Evolutionary conservation across 192 early-diverging fungal species (phyloP), one percentile per base, ranked within the genome.

Genomic region (Coemansia sp.): DNA sequence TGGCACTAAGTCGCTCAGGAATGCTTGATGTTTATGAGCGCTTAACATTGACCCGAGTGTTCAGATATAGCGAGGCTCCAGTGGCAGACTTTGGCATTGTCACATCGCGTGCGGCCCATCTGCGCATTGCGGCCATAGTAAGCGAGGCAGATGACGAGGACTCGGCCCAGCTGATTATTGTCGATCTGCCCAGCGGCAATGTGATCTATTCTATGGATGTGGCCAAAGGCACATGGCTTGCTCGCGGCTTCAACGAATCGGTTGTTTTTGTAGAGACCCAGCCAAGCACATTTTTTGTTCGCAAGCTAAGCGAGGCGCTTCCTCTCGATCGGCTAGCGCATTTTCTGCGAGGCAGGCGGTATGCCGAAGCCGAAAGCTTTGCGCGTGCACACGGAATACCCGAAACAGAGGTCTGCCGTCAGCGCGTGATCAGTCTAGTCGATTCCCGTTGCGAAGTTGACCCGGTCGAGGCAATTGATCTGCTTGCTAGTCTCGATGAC

Each of bases 201-300:
- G 32, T 64, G 14, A 32, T 61, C 29, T 73, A 73, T 40, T 29
- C 74, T 32, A 70, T 76, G 71, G 61, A 60, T 48, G 62, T 82
- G 61, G 80, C 66, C 8, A 38, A 49, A 1, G 68, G 69, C 25
- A 56, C 68, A 16, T 64, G 68, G 42, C 54, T 65, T 25, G 60
- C 67, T 32, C 55, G 36, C 11, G 71, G 68, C 25, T 48, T 56
- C 2, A 63, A 62, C 18, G 73, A 56, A n/a, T 59, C 68, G 14
- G 63, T 77, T 22, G 42, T 82, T 36, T 77, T 82, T 70, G 66
- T 73, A 28, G 80, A 82, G 75, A 75, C 22, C 50, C 55, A 14
- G 30, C 29, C 17, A 49, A 36, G 10, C 52, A 48, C 56, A 2
- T 48, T 82, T 20, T 56, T 48, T 56, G n/a, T 77, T 58, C 80